Evolutionary conservation across 2,329 filamentous ascomycete species (phyloP).

Genomic region (Fusarium sp.): DNA sequence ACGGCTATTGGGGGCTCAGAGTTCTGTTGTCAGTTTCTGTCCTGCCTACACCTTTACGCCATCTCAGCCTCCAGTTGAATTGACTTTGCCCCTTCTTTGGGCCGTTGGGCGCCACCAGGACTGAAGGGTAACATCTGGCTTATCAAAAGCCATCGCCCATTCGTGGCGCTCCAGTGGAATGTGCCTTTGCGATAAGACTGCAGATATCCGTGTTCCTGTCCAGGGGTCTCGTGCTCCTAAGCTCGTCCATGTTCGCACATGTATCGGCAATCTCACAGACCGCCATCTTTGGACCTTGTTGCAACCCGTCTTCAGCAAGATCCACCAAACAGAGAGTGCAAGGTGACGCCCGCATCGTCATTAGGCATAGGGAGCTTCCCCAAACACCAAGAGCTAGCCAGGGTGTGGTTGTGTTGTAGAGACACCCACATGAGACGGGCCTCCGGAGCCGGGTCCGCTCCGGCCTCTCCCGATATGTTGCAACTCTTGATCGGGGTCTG

Average conservation of each 20-base stretch:
- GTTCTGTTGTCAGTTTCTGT: neutral
- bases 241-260: conserved; percentile 9
- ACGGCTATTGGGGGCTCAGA: conserved; percentile 9
- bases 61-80: neutral
- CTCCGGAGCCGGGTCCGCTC: conserved; percentile 34
- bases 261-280: conserved; percentile 18
- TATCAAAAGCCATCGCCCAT: neutral
- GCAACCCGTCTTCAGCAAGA: conserved; percentile 18
- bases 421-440: conserved; percentile 3
- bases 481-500: conserved; percentile 17
- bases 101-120: conserved; percentile 8
- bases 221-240: conserved; percentile 10
- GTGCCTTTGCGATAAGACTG: conserved; percentile 9
- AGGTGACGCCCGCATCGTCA: neutral
- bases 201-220: conserved; percentile 6
- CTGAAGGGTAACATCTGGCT: neutral
- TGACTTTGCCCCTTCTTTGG: conserved; percentile 3
- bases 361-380: conserved; percentile 1
- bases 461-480: conserved; percentile 35
- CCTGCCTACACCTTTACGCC: conserved; percentile 7
- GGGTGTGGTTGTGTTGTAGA: conserved; percentile 10
- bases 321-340: neutral
- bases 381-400: neutral
- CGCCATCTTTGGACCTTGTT: conserved; percentile 7
- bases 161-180: conserved; percentile 1